These are phyloP conservation scores for Xylariaceae sp. DNA, from an alignment of 2,329 filamentous ascomycete genomes.

Conservation along the genomic window DNA sequence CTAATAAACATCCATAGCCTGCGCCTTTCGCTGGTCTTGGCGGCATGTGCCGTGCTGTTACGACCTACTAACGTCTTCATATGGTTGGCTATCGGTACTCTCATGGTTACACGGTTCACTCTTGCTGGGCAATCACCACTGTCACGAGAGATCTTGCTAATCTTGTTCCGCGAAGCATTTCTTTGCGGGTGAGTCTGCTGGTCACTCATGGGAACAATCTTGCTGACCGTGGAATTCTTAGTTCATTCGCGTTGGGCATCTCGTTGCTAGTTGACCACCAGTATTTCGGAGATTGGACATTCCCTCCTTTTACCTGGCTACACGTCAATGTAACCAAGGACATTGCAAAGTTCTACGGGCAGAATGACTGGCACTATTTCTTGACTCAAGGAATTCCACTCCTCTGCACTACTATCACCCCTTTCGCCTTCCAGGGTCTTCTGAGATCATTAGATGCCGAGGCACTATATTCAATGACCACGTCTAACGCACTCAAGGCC, in stretches of 20 bases:
- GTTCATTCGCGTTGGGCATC: constrained; percentile 53
- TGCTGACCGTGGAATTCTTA: constrained; percentile 13
- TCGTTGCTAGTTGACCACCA: constrained; percentile 67
- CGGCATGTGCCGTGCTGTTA: constrained; percentile 77
- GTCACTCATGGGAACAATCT: neutral
- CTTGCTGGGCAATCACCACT: constrained; percentile 40
- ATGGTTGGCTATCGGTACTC: constrained; percentile 65
- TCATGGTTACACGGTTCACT: constrained; percentile 44
- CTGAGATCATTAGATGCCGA: constrained; percentile 44
- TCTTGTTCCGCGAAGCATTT: constrained; percentile 59
- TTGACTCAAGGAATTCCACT: constrained; percentile 84
- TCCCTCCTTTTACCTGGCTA: constrained; percentile 82
- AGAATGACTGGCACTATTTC: constrained; percentile 90
- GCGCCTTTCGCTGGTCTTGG: constrained; percentile 65
- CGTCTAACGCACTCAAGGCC: constrained; percentile 45
- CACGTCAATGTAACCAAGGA: constrained; percentile 88
- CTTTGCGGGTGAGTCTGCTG: constrained; percentile 52
- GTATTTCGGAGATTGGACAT: constrained; percentile 83
- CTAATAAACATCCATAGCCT: constrained; percentile 37
- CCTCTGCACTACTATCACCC: constrained; percentile 76
- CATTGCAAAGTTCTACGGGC: constrained; percentile 87
- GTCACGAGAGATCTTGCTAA: constrained; percentile 39
- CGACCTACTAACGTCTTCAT: constrained; percentile 87
- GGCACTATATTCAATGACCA: constrained; percentile 31
- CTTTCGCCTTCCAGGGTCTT: constrained; percentile 67